Percentiles rank a stretch among this genome's conserved stretches.
Evolutionary conservation across 2,329 filamentous ascomycete species (phyloP).

Genomic region (Elsinoe ampelina): DNA sequence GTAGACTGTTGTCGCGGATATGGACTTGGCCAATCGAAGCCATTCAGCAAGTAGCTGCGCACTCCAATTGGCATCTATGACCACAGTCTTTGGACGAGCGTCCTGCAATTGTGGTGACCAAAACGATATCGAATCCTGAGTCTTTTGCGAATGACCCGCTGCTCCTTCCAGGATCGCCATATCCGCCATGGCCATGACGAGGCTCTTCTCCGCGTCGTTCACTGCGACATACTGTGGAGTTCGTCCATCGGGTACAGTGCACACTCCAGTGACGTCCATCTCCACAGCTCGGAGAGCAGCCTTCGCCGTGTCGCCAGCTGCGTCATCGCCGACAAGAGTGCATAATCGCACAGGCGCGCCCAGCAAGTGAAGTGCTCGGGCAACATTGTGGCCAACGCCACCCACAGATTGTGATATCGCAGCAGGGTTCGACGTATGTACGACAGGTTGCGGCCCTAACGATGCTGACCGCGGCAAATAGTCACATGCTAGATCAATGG

Average conservation of each 20-base stretch:
- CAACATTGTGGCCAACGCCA: conserved; percentile 87
- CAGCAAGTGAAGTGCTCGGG: conserved; percentile 67
- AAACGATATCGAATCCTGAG: conserved; percentile 21
- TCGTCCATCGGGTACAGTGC: conserved; percentile 44
- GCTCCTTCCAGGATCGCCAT: conserved; percentile 65
- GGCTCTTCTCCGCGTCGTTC: conserved; percentile 72
- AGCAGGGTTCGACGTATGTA: conserved; percentile 80
- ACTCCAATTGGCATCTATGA: conserved; percentile 83
- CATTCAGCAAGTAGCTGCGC: conserved; percentile 56
- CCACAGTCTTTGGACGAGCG: conserved; percentile 61
- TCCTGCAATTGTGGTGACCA: conserved; percentile 53
- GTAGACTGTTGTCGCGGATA: conserved; percentile 58
- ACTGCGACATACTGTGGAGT: conserved; percentile 89
- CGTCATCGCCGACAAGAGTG: conserved; percentile 72
- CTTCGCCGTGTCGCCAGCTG: conserved; percentile 65
- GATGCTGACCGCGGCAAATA: conserved; percentile 45
- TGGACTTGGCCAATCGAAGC: conserved; percentile 51
- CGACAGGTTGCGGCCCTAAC: conserved; percentile 38
- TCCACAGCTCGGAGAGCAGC: conserved; percentile 54
- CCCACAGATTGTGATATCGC: conserved; percentile 74
- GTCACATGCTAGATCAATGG: conserved; percentile 80
- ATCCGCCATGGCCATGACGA: conserved; percentile 90
- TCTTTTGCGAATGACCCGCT: conserved; percentile 16
- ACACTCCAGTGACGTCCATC: conserved; percentile 56
- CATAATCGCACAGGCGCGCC: conserved; percentile 61